phyloP scores from a whole-genome alignment of 257 asterid species.

The Echium plantagineum region DNA sequence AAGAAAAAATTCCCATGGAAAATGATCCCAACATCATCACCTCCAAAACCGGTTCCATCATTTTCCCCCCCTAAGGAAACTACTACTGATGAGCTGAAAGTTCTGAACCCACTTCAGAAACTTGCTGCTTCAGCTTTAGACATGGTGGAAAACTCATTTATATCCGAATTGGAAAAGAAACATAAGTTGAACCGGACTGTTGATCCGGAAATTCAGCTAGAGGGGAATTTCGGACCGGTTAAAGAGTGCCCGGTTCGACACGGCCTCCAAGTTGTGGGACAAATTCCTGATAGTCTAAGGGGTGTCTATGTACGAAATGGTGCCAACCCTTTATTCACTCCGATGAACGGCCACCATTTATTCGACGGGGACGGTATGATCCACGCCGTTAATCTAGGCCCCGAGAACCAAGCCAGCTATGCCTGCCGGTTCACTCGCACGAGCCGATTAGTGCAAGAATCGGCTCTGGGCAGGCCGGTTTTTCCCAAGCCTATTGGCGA shows the following conservation, averaged over 20 bases:
- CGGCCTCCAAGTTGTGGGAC: conserved; percentile 36
- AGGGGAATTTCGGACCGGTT: conserved; percentile 57
- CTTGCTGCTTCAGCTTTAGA: conserved; percentile 34
- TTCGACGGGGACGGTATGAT: conserved; percentile 71
- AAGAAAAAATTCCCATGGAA: conserved; percentile 11
- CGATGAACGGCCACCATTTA: conserved; percentile 45
- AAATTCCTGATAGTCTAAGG: conserved; percentile 23
- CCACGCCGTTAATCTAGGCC: conserved; percentile 34
- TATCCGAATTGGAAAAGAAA: conserved; percentile 21
- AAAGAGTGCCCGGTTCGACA: conserved; percentile 45
- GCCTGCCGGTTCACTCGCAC: conserved; percentile 47
- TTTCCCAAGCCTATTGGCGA: conserved; percentile 58
- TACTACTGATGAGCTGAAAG: neutral
- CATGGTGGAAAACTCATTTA: conserved; percentile 24
- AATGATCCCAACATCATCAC: neutral
- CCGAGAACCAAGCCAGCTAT: conserved; percentile 30
- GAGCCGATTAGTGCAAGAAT: conserved; percentile 33
- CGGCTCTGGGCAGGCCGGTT: conserved; percentile 30
- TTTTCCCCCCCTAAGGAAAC: neutral
- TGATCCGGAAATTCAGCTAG: conserved; percentile 46
- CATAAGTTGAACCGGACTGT: conserved; percentile 30
- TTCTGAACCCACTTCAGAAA: conserved; percentile 34
- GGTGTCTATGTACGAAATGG: conserved; percentile 60
- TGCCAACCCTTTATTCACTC: conserved; percentile 39
- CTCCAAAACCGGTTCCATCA: neutral